phyloP scores from a whole-genome alignment of 169 alveolate genomes.

The Cryptosporidium parvum region DNA sequence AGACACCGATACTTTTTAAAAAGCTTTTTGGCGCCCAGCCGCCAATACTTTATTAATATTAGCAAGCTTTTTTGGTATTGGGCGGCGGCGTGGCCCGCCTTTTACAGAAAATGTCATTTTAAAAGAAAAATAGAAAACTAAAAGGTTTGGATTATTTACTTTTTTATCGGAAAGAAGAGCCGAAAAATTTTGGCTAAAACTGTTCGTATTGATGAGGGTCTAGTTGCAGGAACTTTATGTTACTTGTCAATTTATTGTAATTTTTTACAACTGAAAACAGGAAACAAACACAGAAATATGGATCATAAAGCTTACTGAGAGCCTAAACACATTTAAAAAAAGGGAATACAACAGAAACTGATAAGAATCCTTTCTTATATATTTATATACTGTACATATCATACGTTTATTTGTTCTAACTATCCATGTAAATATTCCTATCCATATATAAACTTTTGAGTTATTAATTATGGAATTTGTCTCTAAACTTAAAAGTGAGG shows the following conservation, averaged over 20 bases:
- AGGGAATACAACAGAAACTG: neutral
- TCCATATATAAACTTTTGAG: neutral
- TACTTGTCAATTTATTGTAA: neutral
- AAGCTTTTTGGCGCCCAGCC: neutral
- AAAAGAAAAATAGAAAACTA: neutral
- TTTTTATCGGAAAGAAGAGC: neutral
- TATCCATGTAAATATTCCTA: neutral
- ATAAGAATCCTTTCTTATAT: neutral
- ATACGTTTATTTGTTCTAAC: too few relatives aligned
- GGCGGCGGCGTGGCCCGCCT: neutral
- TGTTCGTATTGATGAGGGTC: neutral
- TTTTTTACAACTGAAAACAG: neutral
- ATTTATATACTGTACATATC: too few relatives aligned
- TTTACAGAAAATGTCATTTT: neutral
- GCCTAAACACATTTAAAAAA: neutral
- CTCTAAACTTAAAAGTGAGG: constrained; percentile 5
- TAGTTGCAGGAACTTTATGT: neutral
- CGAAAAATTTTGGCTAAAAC: neutral
- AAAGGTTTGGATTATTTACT: neutral
- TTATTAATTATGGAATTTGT: neutral
- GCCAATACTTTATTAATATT: too few relatives aligned
- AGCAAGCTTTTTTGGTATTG: too few relatives aligned
- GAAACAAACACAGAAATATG: constrained; percentile 1
- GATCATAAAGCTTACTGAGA: neutral
- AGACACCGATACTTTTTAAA: neutral